Base-by-base conservation (phyloP, 495 filamentous ascomycete genomes). In the Hyaloscypha finlandica region DNA sequence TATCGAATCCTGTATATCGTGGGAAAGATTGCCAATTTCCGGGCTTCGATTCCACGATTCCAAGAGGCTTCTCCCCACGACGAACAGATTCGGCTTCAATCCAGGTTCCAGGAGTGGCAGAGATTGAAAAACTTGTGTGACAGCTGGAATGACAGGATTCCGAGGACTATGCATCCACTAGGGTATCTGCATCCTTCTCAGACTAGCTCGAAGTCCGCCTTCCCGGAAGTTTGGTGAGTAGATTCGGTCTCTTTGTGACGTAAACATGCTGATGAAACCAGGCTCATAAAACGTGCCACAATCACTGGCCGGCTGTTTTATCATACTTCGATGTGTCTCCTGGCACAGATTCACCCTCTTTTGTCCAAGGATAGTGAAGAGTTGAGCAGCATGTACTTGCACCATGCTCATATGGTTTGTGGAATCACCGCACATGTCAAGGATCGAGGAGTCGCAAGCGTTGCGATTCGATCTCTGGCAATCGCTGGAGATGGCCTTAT, bases 1-100 rank as follows among this genome's bases (percentile, higher is more conserved):
- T 88, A 97, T 74, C 86, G 91, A 32, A 95, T 97, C 61, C 81
- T 97, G 37, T 98, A 93, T 75, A 90, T 97, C 67, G 84, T 96
- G 54, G 94, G 91, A 51, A 97, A 97, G 74, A 85, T 97, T 39
- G 83, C 87, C 61, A 94, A 94, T 73, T 94, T 97, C 74, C 87
- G 89, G 33, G 88, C 90, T 25, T 85, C 84, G 35, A 84, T 86
- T 6, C 86, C 88, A 4, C 81, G 81, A 29, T 83, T 86, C 54
- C 84, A 86, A 51, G 86, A 88, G 33, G 71, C 83, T 1, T 84
- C 83, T 32, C 85, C 83, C 8, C 80, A 85, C 61, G 81, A 86
- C 45, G 85, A 89, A 71, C 85, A 91, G 48, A 79, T 88, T 42
- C 82, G 86, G 54, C 73, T 88, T 39, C 86, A 90, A 67, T 81